Evolutionary conservation across 2,329 filamentous ascomycete species (phyloP).

Genomic region (Phyllachora maydis): DNA sequence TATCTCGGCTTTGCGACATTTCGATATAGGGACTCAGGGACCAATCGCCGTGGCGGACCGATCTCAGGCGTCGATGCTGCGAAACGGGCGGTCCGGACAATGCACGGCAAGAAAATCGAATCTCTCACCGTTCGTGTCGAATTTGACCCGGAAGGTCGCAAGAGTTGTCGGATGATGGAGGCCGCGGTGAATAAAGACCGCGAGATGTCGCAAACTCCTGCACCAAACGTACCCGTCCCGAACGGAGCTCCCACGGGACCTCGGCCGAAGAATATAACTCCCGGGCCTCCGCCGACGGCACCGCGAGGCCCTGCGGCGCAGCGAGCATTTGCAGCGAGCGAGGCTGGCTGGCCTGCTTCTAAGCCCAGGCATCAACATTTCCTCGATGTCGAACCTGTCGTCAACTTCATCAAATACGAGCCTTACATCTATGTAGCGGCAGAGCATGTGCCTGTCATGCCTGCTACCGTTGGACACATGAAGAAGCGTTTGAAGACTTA

Average conservation of each 20-base stretch:
- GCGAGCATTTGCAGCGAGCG: conserved; percentile 12
- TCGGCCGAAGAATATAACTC: conserved; percentile 21
- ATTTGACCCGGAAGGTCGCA: conserved; percentile 72
- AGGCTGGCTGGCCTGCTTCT: conserved; percentile 15
- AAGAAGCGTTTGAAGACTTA: conserved; percentile 76
- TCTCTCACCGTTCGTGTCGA: conserved; percentile 60
- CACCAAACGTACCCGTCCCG: no score
- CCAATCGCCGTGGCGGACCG: conserved; percentile 24
- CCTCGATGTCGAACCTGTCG: conserved; percentile 45
- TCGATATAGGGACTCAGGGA: conserved; percentile 58
- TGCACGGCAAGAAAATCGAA: conserved; percentile 64
- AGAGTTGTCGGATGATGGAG: conserved; percentile 61
- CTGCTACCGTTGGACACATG: conserved; percentile 72
- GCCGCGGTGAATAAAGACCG: conserved; percentile 49
- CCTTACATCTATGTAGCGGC: conserved; percentile 87
- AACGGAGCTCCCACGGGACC: conserved; percentile 11
- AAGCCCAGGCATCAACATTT: conserved; percentile 28
- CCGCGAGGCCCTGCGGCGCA: conserved; percentile 63
- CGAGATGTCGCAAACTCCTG: conserved; percentile 28
- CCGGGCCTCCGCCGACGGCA: conserved; percentile 59
- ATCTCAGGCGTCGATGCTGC: conserved; percentile 63
- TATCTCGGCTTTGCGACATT: conserved; percentile 89
- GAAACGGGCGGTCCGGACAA: conserved; percentile 56
- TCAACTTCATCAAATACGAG: conserved; percentile 49
- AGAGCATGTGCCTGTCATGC: conserved; percentile 68